Percentiles rank a stretch among this genome's conserved stretches.
Evolutionary conservation across 1,284 basidiomycete genomes (phyloP).

Genomic region (Ceratobasidium sp.): DNA sequence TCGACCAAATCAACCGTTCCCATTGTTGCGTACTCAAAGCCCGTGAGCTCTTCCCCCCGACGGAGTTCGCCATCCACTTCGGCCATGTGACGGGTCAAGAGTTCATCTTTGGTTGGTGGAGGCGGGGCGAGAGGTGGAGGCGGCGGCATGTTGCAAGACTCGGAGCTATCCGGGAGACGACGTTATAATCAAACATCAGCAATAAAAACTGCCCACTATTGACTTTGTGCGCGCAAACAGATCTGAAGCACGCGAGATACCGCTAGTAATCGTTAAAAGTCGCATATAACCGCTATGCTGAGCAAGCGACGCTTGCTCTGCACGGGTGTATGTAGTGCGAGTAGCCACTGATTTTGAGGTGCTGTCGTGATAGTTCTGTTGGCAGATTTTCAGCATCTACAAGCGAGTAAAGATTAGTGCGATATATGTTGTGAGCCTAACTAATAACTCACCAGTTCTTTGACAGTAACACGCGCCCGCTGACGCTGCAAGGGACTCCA

Average conservation of each 20-base stretch:
- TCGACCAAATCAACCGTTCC: conserved; percentile 17
- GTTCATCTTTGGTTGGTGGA: background rate
- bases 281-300: background rate
- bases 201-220: no score
- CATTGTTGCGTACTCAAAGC: background rate
- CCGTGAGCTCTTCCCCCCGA: background rate
- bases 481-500: background rate
- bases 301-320: background rate
- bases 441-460: background rate
- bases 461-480: background rate
- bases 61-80: conserved; percentile 3
- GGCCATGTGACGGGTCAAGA: background rate
- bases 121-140: background rate
- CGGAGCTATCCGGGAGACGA: no score
- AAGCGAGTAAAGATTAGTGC: background rate
- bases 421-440: no score
- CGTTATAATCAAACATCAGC: no score
- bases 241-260: background rate
- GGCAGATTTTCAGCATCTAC: background rate
- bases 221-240: no score
- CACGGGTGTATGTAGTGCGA: background rate
- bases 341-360: no score
- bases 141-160: background rate
- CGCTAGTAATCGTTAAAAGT: background rate
- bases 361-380: background rate